Evolutionary conservation across 495 filamentous ascomycete species (phyloP), one percentile per base, ranked within the genome.

Genomic region (Penicillium coprophilum): DNA sequence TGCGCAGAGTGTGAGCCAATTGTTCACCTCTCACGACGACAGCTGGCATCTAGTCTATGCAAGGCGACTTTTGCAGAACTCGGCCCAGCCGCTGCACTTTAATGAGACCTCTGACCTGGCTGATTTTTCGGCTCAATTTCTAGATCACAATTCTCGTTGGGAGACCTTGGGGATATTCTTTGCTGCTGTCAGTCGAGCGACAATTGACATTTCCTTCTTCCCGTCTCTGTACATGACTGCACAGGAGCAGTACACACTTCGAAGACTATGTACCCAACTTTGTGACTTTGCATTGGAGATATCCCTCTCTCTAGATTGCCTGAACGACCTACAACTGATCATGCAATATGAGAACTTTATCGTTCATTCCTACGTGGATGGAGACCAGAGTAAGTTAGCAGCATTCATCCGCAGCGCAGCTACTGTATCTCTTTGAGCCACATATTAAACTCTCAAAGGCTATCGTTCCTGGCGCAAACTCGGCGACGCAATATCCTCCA

Each of bases 301-400:
- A 15, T 66, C 66, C 1, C 65, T 77, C 9, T 75, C 75, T 8
- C 50, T 78, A 24, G 75, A 78, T 45, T 74, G 70, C 44, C 50
- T 78, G 31, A 78, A 78, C 58, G 74, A 77, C 45, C 49, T 78
- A n/a, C 73, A 76, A 39, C 58, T 78, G 12, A 65, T 76, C 15
- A 55, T 76, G 19, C 74, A 77, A 48, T 78, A 77, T 44, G 75
- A 78, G 51, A 78, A 77, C 39, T 76, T 77, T 20, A 77, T 78
- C 38, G 61, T 77, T 1, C 74, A 76, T 50, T 77, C 74, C 0
- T 66, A 71, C 39, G 68, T 76, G n/a, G 70, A 77, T 53, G 75
- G 75, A 27, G 75, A 77, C 48, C 74, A 78, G 53, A 77, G 75
- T 76, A 53, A 61, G 64, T 55, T 10, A 13, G 4, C 15, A 30